phyloP scores from a whole-genome alignment of 495 filamentous ascomycete species.

The Xanthoparmelia taractica region DNA sequence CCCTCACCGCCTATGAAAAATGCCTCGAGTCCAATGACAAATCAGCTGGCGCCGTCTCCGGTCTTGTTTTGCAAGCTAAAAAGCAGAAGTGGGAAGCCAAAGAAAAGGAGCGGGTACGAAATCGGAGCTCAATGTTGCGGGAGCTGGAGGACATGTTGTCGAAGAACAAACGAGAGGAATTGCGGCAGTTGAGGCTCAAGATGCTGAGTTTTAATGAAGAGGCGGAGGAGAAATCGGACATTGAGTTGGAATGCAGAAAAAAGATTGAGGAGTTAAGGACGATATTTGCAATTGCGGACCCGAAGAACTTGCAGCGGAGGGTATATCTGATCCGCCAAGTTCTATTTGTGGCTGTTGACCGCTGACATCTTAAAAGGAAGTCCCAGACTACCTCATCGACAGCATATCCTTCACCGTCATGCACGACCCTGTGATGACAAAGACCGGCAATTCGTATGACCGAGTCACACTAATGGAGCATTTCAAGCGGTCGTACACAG shows the following conservation, averaged over 20 bases:
- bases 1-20: conserved; percentile 63
- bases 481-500: conserved; percentile 61
- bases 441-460: conserved; percentile 83
- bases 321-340: conserved; percentile 27
- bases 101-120: conserved; percentile 42
- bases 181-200: conserved; percentile 38
- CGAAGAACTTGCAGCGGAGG: conserved; percentile 44
- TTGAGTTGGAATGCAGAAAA: conserved; percentile 43
- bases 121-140: conserved; percentile 41
- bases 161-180: conserved; percentile 39
- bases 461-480: conserved; percentile 81
- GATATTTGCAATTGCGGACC: conserved; percentile 56
- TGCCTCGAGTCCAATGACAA: conserved; percentile 53
- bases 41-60: conserved; percentile 57
- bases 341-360: neutral
- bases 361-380: conserved; percentile 40
- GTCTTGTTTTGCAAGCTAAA: conserved; percentile 66
- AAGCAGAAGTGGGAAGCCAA: conserved; percentile 51
- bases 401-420: conserved; percentile 87
- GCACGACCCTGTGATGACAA: conserved; percentile 87
- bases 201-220: conserved; percentile 39
- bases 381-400: conserved; percentile 84
- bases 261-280: conserved; percentile 53
- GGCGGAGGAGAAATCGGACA: conserved; percentile 43
- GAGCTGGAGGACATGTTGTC: conserved; percentile 46